These are phyloP conservation scores for Sclerotinia nivalis DNA, from an alignment of 2,329 filamentous ascomycete genomes.

Conservation along the genomic window DNA sequence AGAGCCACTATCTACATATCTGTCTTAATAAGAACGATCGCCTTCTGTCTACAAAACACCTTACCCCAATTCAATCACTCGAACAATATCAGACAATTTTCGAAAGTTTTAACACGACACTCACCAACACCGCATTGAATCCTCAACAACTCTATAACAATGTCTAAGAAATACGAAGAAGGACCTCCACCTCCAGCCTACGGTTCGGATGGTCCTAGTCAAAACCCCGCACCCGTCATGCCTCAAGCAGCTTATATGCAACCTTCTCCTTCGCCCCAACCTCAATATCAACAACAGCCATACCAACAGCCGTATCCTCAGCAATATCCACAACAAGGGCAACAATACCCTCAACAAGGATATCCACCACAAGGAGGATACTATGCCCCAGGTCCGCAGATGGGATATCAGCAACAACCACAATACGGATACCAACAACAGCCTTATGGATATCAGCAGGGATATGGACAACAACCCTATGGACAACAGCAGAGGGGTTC, in stretches of 20 bases:
- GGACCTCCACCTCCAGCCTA: slow-evolving; percentile 36
- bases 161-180: slow-evolving; percentile 31
- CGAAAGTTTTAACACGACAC: background rate
- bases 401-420: slow-evolving; percentile 31
- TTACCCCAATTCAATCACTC: background rate
- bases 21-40: background rate
- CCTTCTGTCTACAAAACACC: background rate
- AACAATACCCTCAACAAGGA: slow-evolving; percentile 21
- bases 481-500: slow-evolving; percentile 44
- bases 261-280: slow-evolving; percentile 13
- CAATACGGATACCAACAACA: slow-evolving; percentile 25
- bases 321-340: slow-evolving; percentile 22
- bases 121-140: background rate
- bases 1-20: slow-evolving; percentile 2
- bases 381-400: slow-evolving; percentile 34
- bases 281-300: slow-evolving; percentile 30
- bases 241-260: slow-evolving; percentile 32
- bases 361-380: slow-evolving; percentile 30
- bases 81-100: background rate
- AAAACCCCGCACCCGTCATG: slow-evolving; percentile 18
- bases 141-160: slow-evolving; percentile 21
- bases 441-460: slow-evolving; percentile 34
- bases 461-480: slow-evolving; percentile 28
- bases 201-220: slow-evolving; percentile 24
- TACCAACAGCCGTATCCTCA: slow-evolving; percentile 26